These are phyloP conservation scores for Leucocoprinus sp. DNA, from an alignment of 768 basidiomycete genomes.

Conservation along the genomic window DNA sequence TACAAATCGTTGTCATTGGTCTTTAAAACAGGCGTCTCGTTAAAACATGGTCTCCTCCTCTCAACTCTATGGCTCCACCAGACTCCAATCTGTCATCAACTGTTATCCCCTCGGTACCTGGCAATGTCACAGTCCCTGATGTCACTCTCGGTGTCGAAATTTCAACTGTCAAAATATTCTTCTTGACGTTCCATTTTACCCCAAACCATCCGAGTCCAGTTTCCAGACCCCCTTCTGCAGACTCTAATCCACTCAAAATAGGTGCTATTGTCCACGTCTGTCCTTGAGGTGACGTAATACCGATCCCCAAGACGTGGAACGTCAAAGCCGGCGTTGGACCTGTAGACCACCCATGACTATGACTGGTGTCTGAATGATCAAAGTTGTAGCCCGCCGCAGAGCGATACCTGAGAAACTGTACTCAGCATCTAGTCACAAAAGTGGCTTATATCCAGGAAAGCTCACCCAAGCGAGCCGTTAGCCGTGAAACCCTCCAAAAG, in stretches of 20 bases:
- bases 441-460: neutral
- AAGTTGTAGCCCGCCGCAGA: slow-evolving; percentile 44
- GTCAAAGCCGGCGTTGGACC: no score
- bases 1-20: neutral
- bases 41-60: no score
- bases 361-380: slow-evolving; percentile 50
- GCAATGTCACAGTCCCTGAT: no score
- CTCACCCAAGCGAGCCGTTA: slow-evolving; percentile 46
- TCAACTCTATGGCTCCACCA: neutral
- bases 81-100: neutral
- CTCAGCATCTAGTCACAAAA: neutral
- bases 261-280: no score
- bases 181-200: slow-evolving; percentile 31
- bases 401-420: slow-evolving; percentile 30
- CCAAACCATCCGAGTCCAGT: slow-evolving; percentile 46
- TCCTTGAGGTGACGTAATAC: no score
- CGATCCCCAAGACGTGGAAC: no score
- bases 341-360: no score
- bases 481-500: slow-evolving; percentile 51
- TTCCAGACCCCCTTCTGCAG: no score
- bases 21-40: no score
- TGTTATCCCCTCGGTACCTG: neutral
- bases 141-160: slow-evolving; percentile 1
- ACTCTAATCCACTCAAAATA: no score
- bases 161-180: neutral